A percentile compares a stretch with the other conserved stretches of the same genome.
phyloP scores from a whole-genome alignment of 495 filamentous ascomycete genomes.

The Staphylotrichum longicolle region DNA sequence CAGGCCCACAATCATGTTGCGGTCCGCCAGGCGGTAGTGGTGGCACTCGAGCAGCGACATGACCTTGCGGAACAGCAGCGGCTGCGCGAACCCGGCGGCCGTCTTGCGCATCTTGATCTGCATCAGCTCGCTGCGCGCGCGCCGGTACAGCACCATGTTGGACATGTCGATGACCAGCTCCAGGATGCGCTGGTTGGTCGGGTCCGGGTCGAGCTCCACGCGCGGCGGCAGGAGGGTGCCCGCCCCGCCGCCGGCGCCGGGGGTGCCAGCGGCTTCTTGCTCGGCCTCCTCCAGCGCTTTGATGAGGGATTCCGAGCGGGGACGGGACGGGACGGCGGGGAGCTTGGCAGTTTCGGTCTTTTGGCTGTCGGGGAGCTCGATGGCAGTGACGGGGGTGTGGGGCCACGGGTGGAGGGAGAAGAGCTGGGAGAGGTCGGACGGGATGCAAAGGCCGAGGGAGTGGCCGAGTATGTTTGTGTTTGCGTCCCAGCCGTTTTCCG shows the following conservation, averaged over 20 bases:
- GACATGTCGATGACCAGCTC: slow-evolving; percentile 80
- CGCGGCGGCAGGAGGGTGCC: slow-evolving; percentile 14
- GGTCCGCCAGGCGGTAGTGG: slow-evolving; percentile 78
- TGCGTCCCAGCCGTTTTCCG: slow-evolving; percentile 86
- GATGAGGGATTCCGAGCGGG: slow-evolving; percentile 35
- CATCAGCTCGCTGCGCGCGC: slow-evolving; percentile 69
- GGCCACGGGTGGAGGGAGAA: slow-evolving; percentile 59
- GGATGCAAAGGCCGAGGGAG: slow-evolving; percentile 83
- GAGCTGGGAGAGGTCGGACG: slow-evolving; percentile 69
- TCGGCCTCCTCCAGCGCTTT: slow-evolving; percentile 38
- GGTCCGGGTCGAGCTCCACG: slow-evolving; percentile 59
- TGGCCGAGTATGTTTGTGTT: slow-evolving; percentile 80
- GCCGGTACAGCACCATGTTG: slow-evolving; percentile 82
- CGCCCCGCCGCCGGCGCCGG: slow-evolving; percentile 15
- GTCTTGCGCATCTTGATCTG: slow-evolving; percentile 50
- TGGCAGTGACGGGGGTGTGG: slow-evolving; percentile 44
- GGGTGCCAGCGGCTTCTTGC: slow-evolving; percentile 20
- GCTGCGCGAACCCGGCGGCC: slow-evolving; percentile 68
- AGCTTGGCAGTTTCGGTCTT: slow-evolving; percentile 41
- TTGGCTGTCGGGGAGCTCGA: slow-evolving; percentile 42
- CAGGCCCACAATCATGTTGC: slow-evolving; percentile 85
- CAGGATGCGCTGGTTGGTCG: slow-evolving; percentile 68
- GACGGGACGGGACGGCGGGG: slow-evolving; percentile 34
- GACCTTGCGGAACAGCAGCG: slow-evolving; percentile 75
- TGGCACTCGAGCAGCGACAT: slow-evolving; percentile 85